Conservation (phyloP, 257 asterid species). For the Solanum ossicruentum region DNA sequence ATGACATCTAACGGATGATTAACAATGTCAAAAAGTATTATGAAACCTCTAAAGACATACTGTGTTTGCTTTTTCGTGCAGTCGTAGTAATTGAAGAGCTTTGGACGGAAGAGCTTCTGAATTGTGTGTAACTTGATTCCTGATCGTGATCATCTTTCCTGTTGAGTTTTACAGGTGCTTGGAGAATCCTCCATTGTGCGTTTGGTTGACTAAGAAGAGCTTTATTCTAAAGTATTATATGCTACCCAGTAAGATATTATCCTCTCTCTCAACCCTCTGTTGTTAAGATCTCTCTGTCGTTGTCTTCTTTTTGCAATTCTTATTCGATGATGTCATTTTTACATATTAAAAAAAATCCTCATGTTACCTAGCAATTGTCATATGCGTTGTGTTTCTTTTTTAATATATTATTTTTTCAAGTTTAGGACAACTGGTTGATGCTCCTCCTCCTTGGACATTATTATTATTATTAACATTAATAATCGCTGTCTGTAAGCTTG, state of each 20-base stretch:
- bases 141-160: background rate
- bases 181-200: background rate
- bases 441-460: background rate
- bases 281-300: background rate
- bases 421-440: background rate
- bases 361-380: background rate
- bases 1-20: background rate
- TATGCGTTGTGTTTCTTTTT: background rate
- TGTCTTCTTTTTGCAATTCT: background rate
- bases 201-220: background rate
- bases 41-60: background rate
- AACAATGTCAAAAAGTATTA: background rate
- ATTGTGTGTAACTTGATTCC: background rate
- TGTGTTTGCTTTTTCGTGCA: background rate
- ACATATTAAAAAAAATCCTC: background rate
- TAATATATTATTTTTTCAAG: background rate
- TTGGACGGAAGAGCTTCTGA: background rate
- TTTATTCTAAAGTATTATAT: background rate
- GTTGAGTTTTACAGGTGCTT: background rate
- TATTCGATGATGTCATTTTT: background rate
- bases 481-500: background rate
- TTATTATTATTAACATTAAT: background rate
- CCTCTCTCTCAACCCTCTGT: background rate
- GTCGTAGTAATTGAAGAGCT: background rate
- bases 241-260: background rate